phyloP scores from a whole-genome alignment of 768 basidiomycete species.

The Suillus fuscotomentosus region DNA sequence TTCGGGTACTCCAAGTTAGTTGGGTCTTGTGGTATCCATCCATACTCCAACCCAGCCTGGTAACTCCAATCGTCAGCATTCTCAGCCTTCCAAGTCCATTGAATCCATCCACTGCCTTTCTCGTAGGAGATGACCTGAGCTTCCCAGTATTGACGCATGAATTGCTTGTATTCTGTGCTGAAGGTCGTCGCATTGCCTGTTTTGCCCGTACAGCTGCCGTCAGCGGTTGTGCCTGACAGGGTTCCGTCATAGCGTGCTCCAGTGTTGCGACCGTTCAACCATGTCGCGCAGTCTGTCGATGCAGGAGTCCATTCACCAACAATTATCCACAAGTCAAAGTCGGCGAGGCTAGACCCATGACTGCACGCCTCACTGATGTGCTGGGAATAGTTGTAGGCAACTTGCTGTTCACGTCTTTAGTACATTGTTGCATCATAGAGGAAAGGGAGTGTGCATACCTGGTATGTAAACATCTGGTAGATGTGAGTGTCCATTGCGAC shows the following conservation, averaged over 20 bases:
- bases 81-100: conserved; percentile 81
- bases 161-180: conserved; percentile 60
- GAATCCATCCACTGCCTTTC: conserved; percentile 67
- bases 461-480: conserved; percentile 72
- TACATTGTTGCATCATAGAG: neutral
- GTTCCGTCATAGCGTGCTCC: conserved; percentile 72
- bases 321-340: conserved; percentile 69
- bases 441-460: conserved; percentile 13
- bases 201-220: conserved; percentile 46
- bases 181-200: conserved; percentile 62
- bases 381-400: conserved; percentile 6
- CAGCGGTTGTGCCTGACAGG: conserved; percentile 8
- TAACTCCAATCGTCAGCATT: conserved; percentile 78
- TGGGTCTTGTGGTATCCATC: conserved; percentile 76
- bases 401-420: neutral
- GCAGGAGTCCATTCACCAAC: conserved; percentile 82
- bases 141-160: conserved; percentile 73
- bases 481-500: conserved; percentile 56
- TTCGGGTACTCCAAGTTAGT: conserved; percentile 63
- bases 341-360: conserved; percentile 41
- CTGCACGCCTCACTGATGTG: conserved; percentile 51
- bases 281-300: conserved; percentile 70
- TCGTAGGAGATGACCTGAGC: conserved; percentile 77
- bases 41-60: conserved; percentile 66
- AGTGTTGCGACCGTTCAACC: conserved; percentile 75